Conservation (phyloP, 495 filamentous ascomycete genomes). For the Friedmanniomyces simplex region DNA sequence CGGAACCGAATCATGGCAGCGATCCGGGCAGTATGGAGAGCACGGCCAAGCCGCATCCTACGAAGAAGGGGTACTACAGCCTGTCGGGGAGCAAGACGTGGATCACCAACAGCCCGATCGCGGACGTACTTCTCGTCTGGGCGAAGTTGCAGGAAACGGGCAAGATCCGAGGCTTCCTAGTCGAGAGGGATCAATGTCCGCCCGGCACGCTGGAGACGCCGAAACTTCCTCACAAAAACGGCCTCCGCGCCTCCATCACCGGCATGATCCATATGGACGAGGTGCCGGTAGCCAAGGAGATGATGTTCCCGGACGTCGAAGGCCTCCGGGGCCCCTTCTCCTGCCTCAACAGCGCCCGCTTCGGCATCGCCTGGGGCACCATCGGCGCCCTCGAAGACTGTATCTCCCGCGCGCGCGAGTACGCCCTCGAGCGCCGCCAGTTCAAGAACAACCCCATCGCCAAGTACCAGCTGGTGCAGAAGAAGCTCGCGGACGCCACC, state of each 20-base stretch:
- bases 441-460: constrained; percentile 94
- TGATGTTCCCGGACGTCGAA: constrained; percentile 89
- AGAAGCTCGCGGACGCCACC: constrained; percentile 86
- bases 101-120: constrained; percentile 97
- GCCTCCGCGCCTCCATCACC: constrained; percentile 83
- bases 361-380: constrained; percentile 86
- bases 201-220: constrained; percentile 87
- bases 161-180: constrained; percentile 89
- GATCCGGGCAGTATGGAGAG: constrained; percentile 97
- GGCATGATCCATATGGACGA: constrained; percentile 96
- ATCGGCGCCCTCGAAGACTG: constrained; percentile 94
- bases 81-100: constrained; percentile 88
- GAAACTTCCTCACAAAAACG: constrained; percentile 88
- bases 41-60: constrained; percentile 71
- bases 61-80: constrained; percentile 72
- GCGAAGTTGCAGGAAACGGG: constrained; percentile 82
- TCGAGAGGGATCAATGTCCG: constrained; percentile 72
- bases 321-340: constrained; percentile 83
- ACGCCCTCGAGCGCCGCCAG: constrained; percentile 84
- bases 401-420: constrained; percentile 65
- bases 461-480: constrained; percentile 97
- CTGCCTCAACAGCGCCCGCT: constrained; percentile 84
- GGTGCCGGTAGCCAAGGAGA: constrained; percentile 77
- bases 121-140: constrained; percentile 87
- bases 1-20: constrained; percentile 94